phyloP scores from a whole-genome alignment of 306 rosid species.

The Cucumis hystrix region DNA sequence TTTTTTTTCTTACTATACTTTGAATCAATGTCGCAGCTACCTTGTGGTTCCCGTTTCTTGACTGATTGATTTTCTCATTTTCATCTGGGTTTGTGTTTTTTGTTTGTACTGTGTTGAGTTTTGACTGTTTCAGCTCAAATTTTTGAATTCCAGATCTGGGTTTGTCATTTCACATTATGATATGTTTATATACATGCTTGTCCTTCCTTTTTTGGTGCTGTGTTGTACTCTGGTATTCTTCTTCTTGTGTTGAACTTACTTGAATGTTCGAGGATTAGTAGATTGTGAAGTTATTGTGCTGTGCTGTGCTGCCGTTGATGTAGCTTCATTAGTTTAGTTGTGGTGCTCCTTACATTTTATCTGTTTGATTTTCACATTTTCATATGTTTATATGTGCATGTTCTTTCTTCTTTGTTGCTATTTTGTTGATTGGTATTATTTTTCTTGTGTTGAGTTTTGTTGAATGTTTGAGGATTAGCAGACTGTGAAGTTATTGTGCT shows the following conservation, averaged over 20 bases:
- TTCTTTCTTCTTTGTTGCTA: background rate
- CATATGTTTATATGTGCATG: background rate
- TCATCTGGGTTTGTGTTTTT: background rate
- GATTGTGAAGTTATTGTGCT: background rate
- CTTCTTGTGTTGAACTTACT: background rate
- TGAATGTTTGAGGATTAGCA: background rate
- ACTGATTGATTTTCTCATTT: background rate
- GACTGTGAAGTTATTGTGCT: background rate
- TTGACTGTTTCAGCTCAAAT: background rate
- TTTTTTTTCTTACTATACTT: background rate
- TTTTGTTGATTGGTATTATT: background rate
- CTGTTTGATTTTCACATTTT: background rate
- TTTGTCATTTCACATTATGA: conserved; percentile 1
- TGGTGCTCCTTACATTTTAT: background rate
- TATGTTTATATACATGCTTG: background rate
- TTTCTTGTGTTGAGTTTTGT: background rate
- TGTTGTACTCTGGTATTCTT: background rate
- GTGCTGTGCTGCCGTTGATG: background rate
- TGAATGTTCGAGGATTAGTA: background rate
- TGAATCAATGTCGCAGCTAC: background rate
- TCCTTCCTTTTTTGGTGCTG: no score
- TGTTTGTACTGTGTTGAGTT: conserved; percentile 5
- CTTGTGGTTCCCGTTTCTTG: background rate
- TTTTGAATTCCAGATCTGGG: conserved; percentile 27
- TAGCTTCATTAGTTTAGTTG: background rate